Evolutionary conservation across 441 rosid species (phyloP).

Genomic region (Pelargonium citronellum): DNA sequence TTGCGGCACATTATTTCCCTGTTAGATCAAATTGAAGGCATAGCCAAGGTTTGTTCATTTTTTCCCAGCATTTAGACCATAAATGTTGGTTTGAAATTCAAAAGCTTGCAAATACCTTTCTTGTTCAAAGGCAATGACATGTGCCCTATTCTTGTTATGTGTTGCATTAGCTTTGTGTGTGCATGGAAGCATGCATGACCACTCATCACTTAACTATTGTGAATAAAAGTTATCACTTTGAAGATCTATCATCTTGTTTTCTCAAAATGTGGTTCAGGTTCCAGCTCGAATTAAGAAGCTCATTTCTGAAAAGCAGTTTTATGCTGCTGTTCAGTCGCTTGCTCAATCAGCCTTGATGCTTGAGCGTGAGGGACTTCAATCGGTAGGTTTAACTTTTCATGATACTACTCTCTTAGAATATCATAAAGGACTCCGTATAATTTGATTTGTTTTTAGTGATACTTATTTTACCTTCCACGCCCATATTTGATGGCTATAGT

Average conservation of each 20-base stretch:
- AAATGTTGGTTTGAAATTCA: background rate
- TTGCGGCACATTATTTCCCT: conserved; percentile 87
- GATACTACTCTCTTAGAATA: background rate
- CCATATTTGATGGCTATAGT: background rate
- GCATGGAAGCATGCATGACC: background rate
- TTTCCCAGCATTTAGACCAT: conserved; percentile 7
- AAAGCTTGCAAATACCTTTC: background rate
- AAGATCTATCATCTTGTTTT: conserved; percentile 19
- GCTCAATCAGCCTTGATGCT: conserved; percentile 86
- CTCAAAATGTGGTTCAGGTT: conserved; percentile 53
- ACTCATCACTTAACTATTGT: background rate
- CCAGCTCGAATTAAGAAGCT: conserved; percentile 93
- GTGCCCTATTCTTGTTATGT: background rate
- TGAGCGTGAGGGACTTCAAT: conserved; percentile 97
- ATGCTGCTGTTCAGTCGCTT: conserved; percentile 88
- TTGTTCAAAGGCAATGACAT: background rate
- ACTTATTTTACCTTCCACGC: background rate
- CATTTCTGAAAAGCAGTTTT: conserved; percentile 79
- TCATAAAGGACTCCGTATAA: background rate
- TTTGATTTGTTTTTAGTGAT: conserved; percentile 5
- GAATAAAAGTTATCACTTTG: conserved; percentile 5
- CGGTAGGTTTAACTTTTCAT: conserved; percentile 40
- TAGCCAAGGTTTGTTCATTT: conserved; percentile 70
- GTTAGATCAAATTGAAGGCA: conserved; percentile 94
- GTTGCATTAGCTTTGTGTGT: background rate